These are phyloP conservation scores for Ascochyta koolunga DNA, from an alignment of 2,329 filamentous ascomycete species.

Conservation along the genomic window DNA sequence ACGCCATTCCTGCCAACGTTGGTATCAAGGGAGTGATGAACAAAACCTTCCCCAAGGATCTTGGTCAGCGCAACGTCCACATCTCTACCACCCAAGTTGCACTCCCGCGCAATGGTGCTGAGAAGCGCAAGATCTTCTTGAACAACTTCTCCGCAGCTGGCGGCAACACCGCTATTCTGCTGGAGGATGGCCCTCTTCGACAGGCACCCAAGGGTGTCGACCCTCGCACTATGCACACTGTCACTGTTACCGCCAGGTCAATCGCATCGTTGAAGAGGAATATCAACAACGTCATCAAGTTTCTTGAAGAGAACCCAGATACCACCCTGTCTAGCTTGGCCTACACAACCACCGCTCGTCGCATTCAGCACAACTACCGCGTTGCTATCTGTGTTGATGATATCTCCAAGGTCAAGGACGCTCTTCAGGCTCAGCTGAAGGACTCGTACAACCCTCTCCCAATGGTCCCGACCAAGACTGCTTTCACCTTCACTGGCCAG, in stretches of 20 bases:
- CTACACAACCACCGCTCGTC: conserved; percentile 60
- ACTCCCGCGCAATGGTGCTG: conserved; percentile 55
- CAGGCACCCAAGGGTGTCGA: conserved; percentile 51
- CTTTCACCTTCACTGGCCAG: conserved; percentile 60
- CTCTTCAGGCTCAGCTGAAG: conserved; percentile 55
- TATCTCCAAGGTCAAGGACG: conserved; percentile 54
- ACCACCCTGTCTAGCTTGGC: conserved; percentile 57
- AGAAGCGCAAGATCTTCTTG: conserved; percentile 57
- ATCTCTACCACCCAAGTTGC: conserved; percentile 55
- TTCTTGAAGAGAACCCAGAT: conserved; percentile 52
- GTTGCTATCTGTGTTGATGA: conserved; percentile 55
- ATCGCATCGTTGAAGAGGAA: conserved; percentile 60
- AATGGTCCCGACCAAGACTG: conserved; percentile 58
- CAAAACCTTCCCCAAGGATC: conserved; percentile 61
- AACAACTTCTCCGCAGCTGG: conserved; percentile 62
- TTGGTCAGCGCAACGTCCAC: conserved; percentile 59
- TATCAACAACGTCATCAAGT: conserved; percentile 55
- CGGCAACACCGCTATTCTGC: conserved; percentile 60
- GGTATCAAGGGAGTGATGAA: conserved; percentile 63
- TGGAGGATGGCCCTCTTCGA: conserved; percentile 57
- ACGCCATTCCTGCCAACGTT: conserved; percentile 60
- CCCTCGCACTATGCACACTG: conserved; percentile 54
- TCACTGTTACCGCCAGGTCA: conserved; percentile 58
- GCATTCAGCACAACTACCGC: conserved; percentile 61
- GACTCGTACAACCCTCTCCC: conserved; percentile 59